Evolutionary conservation across 495 filamentous ascomycete species (phyloP).

Genomic region (Cladorrhinum samala): DNA sequence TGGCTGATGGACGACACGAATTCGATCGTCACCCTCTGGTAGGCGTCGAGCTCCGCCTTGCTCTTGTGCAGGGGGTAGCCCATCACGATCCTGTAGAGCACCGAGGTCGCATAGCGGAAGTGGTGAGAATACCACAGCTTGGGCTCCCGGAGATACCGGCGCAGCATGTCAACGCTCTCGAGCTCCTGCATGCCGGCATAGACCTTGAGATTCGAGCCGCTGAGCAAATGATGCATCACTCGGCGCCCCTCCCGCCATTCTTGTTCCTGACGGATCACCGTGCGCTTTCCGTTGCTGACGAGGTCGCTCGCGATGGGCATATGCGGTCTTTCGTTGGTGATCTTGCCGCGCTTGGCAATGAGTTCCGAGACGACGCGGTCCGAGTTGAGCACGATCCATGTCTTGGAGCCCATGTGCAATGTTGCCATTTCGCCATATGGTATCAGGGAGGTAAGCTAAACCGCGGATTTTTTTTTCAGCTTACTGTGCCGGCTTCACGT

Average conservation of each 20-base stretch:
- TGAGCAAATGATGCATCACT: slow-evolving; percentile 41
- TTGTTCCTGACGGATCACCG: slow-evolving; percentile 24
- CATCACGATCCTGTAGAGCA: slow-evolving; percentile 21
- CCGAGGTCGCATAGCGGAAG: slow-evolving; percentile 38
- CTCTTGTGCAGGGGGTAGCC: slow-evolving; percentile 10
- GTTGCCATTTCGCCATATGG: slow-evolving; percentile 21
- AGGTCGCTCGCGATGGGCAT: slow-evolving; percentile 24
- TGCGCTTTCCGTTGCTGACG: slow-evolving; percentile 22
- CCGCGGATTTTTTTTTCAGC: slow-evolving; percentile 2
- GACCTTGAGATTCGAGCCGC: slow-evolving; percentile 25
- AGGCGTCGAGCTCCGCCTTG: slow-evolving; percentile 9
- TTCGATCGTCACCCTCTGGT: slow-evolving; percentile 6
- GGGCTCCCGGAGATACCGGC: slow-evolving; percentile 30
- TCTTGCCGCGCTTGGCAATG: slow-evolving; percentile 26
- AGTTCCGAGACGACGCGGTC: slow-evolving; percentile 29
- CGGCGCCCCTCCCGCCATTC: slow-evolving; percentile 24
- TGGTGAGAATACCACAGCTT: slow-evolving; percentile 35
- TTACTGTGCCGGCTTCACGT: slow-evolving; percentile 3
- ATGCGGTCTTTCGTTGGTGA: slow-evolving; percentile 23
- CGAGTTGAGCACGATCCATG: slow-evolving; percentile 31
- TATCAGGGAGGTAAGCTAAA: slow-evolving; percentile 5
- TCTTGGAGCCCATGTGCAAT: slow-evolving; percentile 23
- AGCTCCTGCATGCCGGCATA: slow-evolving; percentile 37
- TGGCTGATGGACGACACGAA: slow-evolving; percentile 12
- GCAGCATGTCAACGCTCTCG: slow-evolving; percentile 35